phyloP scores from a whole-genome alignment of 2,329 filamentous ascomycete genomes.

The Ascocoryne sarcoides region DNA sequence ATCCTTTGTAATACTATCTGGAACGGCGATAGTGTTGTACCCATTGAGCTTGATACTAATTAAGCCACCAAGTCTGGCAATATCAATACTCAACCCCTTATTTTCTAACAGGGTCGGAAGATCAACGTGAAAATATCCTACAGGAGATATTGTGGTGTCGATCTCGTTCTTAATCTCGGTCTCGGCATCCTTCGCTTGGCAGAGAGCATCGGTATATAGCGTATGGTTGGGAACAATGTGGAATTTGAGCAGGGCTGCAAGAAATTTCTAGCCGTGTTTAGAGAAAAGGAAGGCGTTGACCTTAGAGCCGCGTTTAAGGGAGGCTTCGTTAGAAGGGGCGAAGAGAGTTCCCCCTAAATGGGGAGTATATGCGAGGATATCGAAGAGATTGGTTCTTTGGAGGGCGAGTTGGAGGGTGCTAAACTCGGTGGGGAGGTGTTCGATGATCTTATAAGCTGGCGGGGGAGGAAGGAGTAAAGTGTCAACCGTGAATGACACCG shows the following conservation, averaged over 20 bases:
- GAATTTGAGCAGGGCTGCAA: slow-evolving; percentile 71
- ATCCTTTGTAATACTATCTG: slow-evolving; percentile 66
- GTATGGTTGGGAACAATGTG: slow-evolving; percentile 67
- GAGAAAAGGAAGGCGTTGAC: slow-evolving; percentile 82
- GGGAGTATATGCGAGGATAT: slow-evolving; percentile 46
- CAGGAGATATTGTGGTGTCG: slow-evolving; percentile 23
- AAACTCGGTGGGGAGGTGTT: slow-evolving; percentile 59
- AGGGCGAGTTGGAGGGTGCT: slow-evolving; percentile 70
- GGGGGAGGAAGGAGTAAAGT: slow-evolving; percentile 70
- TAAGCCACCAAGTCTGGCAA: slow-evolving; percentile 58
- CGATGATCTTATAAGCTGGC: slow-evolving; percentile 52
- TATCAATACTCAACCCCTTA: slow-evolving; percentile 60
- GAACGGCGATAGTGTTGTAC: slow-evolving; percentile 52
- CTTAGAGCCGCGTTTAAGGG: slow-evolving; percentile 59
- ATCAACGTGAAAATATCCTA: slow-evolving; percentile 49
- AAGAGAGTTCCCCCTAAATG: slow-evolving; percentile 66
- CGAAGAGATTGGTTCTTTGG: slow-evolving; percentile 61
- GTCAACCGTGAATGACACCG: slow-evolving; percentile 75
- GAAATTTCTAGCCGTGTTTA: slow-evolving; percentile 64
- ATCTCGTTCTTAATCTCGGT: slow-evolving; percentile 19
- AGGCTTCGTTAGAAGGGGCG: slow-evolving; percentile 74
- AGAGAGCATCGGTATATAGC: slow-evolving; percentile 77
- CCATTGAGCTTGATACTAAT: slow-evolving; percentile 70
- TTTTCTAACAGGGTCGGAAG: slow-evolving; percentile 63
- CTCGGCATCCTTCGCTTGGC: slow-evolving; percentile 37